Evolutionary conservation across 1,284 basidiomycete species (phyloP).

Genomic region (Anthracocystis walkeri): DNA sequence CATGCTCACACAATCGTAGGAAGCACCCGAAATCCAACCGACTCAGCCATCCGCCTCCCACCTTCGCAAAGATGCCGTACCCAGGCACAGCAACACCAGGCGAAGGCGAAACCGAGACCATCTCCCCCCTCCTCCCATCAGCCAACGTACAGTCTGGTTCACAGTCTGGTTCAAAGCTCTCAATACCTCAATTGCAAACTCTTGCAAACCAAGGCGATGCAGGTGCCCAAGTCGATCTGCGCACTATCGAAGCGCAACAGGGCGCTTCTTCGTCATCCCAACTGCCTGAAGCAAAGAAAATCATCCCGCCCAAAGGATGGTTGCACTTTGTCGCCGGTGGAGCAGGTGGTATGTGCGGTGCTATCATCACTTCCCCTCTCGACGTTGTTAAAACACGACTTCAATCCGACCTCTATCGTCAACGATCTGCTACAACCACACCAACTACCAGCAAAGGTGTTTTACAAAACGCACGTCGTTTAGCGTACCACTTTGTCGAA

Average conservation of each 20-base stretch:
- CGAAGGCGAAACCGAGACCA: slow-evolving; percentile 53
- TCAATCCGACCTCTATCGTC: slow-evolving; percentile 87
- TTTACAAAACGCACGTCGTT: slow-evolving; percentile 72
- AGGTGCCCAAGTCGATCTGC: slow-evolving; percentile 46
- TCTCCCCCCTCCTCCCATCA: slow-evolving; percentile 43
- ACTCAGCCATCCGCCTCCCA: not conserved
- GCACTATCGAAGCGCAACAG: slow-evolving; percentile 25
- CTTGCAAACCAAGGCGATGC: slow-evolving; percentile 29
- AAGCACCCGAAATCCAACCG: not conserved
- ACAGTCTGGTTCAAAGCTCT: slow-evolving; percentile 13
- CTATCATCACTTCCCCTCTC: slow-evolving; percentile 94
- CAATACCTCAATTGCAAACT: slow-evolving; percentile 20
- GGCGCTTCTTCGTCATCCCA: slow-evolving; percentile 26
- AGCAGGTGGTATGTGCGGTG: slow-evolving; percentile 96
- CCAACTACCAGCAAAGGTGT: slow-evolving; percentile 22
- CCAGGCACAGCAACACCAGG: slow-evolving; percentile 47
- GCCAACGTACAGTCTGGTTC: slow-evolving; percentile 14
- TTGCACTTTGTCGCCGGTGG: slow-evolving; percentile 72
- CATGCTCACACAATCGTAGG: not conserved
- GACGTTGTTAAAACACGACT: slow-evolving; percentile 98
- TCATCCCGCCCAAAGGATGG: slow-evolving; percentile 67
- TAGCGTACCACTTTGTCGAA: slow-evolving; percentile 93
- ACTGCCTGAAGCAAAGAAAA: slow-evolving; percentile 15
- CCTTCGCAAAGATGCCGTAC: slow-evolving; percentile 38
- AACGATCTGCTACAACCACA: slow-evolving; percentile 57